Evolutionary conservation across 176 grass and related monocot species (phyloP).

Genomic region (sorghum (Sorghum bicolor)): Sorghum_bicolor_NCBIv3 NC_012871.2:72913501-72914000

Average conservation of each 20-base stretch:
- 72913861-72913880: not conserved
- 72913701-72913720: slow-evolving; percentile 12
- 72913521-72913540: slow-evolving; percentile 35
- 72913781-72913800: slow-evolving; percentile 25
- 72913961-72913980: not conserved
- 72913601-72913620: slow-evolving; percentile 38
- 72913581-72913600: not conserved
- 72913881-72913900: not conserved
- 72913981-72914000: not conserved
- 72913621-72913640: slow-evolving; percentile 46
- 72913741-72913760: slow-evolving; percentile 39
- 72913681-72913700: slow-evolving; percentile 26
- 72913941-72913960: not conserved
- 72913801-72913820: slow-evolving; percentile 36
- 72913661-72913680: slow-evolving; percentile 36
- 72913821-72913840: not conserved
- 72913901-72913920: not conserved
- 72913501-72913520: slow-evolving; percentile 62
- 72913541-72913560: slow-evolving; percentile 55
- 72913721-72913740: slow-evolving; percentile 52
- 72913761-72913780: slow-evolving; percentile 20
- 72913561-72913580: slow-evolving; percentile 13
- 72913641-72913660: slow-evolving; percentile 58
- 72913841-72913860: not conserved
- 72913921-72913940: not conserved